Evolutionary conservation across 768 basidiomycete genomes (phyloP), one percentile per base, ranked within the genome.

Genomic region (Boletales sp.): DNA sequence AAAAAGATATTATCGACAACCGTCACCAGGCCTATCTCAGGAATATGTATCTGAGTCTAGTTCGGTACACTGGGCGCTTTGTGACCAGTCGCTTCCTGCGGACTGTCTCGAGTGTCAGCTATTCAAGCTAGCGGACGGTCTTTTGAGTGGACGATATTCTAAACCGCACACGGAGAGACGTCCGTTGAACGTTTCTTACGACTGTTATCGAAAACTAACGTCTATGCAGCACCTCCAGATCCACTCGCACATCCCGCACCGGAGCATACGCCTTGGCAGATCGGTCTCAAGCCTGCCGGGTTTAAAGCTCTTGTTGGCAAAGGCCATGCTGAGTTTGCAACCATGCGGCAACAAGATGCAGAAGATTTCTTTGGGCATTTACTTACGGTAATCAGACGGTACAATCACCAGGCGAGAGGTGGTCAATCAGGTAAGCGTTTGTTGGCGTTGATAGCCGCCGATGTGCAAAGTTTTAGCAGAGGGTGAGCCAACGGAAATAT

Each of bases 291-390:
- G 38, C 96, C 95, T 0, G 74, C 75, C 1, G 82, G 81, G 55
- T 92, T 98, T 75, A 98, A 97, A 68, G 72, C 83, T 5, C 79
- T 98, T 10, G 81, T 98, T 33, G 95, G 95, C 3, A 90, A 87
- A 57, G 93, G 91, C 1, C 96, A 98, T 60, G 81, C 81, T 31
- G 96, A 97, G 70, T 98, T 98, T 60, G 75, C 88, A 32, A 98
- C 94, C 41, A 98, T 97, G 94, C 79, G 82, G 46, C 95, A 99
- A 68, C 96, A 98, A 64, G 96, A 99, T 61, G 84, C 94, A 6
- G 93, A 95, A 62, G 95, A 98, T 69, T 98, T 97, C 72, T 77
- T 99, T 47, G 78, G 81, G 33, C 82, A 95, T 68, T 71, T 98
- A 2, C 60, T 98, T 46, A 84, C 82, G 5, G 74, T 81, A 17